These are phyloP conservation scores for Cymbomonas tetramitiformis DNA, from an alignment of 139 green algal genomes.

Conservation along the genomic window DNA sequence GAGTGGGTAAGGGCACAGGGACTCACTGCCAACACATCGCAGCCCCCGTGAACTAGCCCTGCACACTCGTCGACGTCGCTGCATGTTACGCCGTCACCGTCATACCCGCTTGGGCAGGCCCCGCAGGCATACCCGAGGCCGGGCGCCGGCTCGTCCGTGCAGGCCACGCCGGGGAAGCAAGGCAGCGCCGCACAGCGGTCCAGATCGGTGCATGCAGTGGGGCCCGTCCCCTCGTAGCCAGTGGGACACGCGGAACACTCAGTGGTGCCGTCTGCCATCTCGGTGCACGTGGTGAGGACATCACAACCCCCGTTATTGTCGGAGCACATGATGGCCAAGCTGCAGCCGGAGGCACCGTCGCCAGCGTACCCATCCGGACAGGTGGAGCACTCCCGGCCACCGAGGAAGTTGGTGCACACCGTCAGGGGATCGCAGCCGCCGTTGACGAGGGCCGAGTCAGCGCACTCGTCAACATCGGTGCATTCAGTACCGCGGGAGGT, in stretches of 20 bases:
- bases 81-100: background rate
- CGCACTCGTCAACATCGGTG: background rate
- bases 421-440: slow-evolving; percentile 1
- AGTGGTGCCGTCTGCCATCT: background rate
- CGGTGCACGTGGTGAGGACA: slow-evolving; percentile 5
- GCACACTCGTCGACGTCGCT: too few relatives aligned
- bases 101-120: background rate
- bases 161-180: slow-evolving; percentile 4
- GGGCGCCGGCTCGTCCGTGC: background rate
- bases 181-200: background rate
- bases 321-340: background rate
- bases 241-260: slow-evolving; percentile 2
- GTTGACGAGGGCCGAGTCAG: background rate
- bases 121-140: slow-evolving; percentile 2
- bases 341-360: slow-evolving; percentile 5
- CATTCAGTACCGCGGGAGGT: background rate
- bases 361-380: slow-evolving; percentile 3
- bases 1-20: too few relatives aligned
- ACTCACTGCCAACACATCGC: too few relatives aligned
- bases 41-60: too few relatives aligned
- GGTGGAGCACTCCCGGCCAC: background rate
- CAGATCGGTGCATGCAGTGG: background rate
- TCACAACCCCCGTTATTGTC: slow-evolving; percentile 1
- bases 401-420: slow-evolving; percentile 2
- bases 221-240: slow-evolving; percentile 1